Evolutionary conservation across 225 moss, liverwort and hornwort species (phyloP).

Genomic region (Anthoceros angustus): DNA sequence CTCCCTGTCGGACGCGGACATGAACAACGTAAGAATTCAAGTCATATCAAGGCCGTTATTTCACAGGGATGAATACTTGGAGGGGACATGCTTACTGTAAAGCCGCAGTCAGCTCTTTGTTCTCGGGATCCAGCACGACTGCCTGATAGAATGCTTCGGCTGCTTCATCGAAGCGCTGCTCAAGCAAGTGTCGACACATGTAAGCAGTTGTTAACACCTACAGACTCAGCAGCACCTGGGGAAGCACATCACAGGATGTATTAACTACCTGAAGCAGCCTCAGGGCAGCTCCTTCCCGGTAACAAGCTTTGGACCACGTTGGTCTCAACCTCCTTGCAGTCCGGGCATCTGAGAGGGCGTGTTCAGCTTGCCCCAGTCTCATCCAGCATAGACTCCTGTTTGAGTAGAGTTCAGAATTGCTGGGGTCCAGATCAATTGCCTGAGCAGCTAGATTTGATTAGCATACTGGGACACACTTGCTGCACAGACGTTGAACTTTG

Average conservation of each 20-base stretch:
- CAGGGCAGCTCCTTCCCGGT: conserved; percentile 78
- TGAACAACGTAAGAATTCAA: not conserved
- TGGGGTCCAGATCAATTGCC: conserved; percentile 87
- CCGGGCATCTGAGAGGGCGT: conserved; percentile 68
- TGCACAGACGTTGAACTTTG: not conserved
- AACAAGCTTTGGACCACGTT: conserved; percentile 80
- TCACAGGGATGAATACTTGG: no score
- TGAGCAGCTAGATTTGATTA: conserved; percentile 12
- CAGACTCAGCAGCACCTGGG: not conserved
- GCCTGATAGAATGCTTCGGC: conserved; percentile 83
- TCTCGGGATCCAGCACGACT: conserved; percentile 63
- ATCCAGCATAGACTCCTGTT: conserved; percentile 98
- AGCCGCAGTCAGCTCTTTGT: conserved; percentile 50
- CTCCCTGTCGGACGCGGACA: not conserved
- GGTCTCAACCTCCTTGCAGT: conserved; percentile 54
- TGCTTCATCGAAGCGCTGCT: conserved; percentile 76
- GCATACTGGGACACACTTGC: not conserved
- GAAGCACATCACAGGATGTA: not conserved
- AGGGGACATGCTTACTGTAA: conserved; percentile 38
- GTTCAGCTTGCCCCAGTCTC: conserved; percentile 72
- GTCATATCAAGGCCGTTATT: not conserved
- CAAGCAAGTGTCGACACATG: not conserved
- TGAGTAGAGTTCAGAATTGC: conserved; percentile 45
- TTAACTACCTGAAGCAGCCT: conserved; percentile 46
- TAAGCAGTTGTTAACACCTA: no score